Conservation (phyloP, 1,284 basidiomycete genomes). For the Cutaneotrichosporon dermatis region DNA sequence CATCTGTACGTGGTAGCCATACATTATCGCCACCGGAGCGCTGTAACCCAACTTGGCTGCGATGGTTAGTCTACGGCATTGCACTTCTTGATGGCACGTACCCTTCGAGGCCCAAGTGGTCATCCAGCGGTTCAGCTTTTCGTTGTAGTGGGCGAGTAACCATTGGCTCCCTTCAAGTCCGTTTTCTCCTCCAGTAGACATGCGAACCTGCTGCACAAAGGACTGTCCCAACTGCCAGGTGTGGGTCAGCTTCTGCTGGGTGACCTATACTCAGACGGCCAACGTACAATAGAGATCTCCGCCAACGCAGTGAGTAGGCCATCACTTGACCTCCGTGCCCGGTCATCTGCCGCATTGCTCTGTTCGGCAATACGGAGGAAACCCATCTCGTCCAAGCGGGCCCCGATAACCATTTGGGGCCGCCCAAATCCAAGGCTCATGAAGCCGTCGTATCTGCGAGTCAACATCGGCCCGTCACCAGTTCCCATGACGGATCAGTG, state of each 20-base stretch:
- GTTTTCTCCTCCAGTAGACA: too few relatives aligned
- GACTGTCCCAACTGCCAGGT: background rate
- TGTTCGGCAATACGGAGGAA: background rate
- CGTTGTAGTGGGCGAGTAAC: background rate
- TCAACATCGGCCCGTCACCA: background rate
- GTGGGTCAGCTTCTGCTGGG: too few relatives aligned
- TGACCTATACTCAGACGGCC: too few relatives aligned
- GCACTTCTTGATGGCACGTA: background rate
- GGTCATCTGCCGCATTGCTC: too few relatives aligned
- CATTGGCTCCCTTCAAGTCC: background rate
- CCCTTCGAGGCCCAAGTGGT: too few relatives aligned
- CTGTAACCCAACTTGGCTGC: background rate
- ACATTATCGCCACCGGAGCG: background rate
- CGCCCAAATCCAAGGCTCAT: background rate
- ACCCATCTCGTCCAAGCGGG: background rate
- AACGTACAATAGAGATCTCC: background rate
- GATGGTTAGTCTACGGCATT: background rate
- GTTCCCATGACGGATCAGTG: too few relatives aligned
- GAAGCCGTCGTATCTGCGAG: background rate
- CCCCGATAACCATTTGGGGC: background rate
- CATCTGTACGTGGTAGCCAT: background rate
- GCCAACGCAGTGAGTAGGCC: background rate
- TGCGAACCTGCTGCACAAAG: background rate
- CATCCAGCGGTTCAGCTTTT: background rate
- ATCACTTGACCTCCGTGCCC: background rate